Evolutionary conservation across 805 yeast species (phyloP).

Genomic region (Starmerella riodocensis): DNA sequence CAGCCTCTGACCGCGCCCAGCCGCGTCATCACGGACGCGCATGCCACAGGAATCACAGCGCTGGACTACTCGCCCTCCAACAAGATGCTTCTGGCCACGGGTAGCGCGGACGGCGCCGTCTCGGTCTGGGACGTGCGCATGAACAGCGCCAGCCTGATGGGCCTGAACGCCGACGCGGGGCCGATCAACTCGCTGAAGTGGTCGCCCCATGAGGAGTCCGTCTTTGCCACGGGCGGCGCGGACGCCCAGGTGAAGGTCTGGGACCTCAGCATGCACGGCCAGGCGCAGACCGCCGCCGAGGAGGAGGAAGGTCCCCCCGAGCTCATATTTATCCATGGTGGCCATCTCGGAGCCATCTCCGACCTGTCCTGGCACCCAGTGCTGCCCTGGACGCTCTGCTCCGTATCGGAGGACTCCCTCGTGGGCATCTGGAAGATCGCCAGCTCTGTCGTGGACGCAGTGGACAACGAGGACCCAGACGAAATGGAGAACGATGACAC

Average conservation of each 20-base stretch:
- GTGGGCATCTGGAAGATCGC: conserved; percentile 68
- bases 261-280: conserved; percentile 50
- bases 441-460: conserved; percentile 29
- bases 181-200: conserved; percentile 46
- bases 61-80: conserved; percentile 50
- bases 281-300: conserved; percentile 41
- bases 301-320: conserved; percentile 61
- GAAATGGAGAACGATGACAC: neutral
- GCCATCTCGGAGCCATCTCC: conserved; percentile 59
- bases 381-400: conserved; percentile 44
- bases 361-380: conserved; percentile 58
- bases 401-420: conserved; percentile 63
- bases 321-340: conserved; percentile 69
- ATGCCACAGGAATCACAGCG: conserved; percentile 52
- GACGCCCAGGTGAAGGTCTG: conserved; percentile 64
- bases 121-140: conserved; percentile 65
- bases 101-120: conserved; percentile 62
- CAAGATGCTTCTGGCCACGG: conserved; percentile 51
- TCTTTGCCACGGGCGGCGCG: conserved; percentile 44
- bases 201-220: conserved; percentile 36
- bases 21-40: conserved; percentile 32
- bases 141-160: conserved; percentile 43
- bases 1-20: conserved; percentile 2
- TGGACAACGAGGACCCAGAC: neutral
- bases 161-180: conserved; percentile 52